Evolutionary conservation across 2,329 filamentous ascomycete species (phyloP), one percentile per base, ranked within the genome.

Genomic region (Xylariaceae sp.): DNA sequence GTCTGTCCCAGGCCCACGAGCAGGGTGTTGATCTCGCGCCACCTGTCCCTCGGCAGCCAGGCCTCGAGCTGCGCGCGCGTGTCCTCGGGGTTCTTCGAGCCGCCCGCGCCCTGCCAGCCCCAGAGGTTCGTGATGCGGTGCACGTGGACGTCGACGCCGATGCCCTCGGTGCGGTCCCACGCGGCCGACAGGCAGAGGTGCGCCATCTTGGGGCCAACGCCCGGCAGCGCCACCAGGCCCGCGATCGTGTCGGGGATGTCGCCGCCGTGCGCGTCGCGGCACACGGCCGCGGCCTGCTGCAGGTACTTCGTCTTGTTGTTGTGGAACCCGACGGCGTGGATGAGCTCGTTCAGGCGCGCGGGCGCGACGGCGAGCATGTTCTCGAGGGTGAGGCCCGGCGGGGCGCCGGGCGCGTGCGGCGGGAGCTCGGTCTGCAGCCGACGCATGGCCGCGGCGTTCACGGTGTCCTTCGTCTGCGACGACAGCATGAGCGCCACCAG

Each of bases 201-300:
- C 10, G 88, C 92, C 92, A 97, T 97, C 75, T 97, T 97, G 24
- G 92, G 92, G 0, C 92, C 92, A 1, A 97, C 92, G 4, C 92
- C 92, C 0, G 92, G 92, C 0, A 96, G 80, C 1, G 84, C 83
- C 45, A 86, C 86, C 16, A 97, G 79, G 0, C 88, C 91, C 58
- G 86, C 81, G 45, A 93, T 84, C 0, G 87, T 89, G 57, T 87
- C 79, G 1, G 92, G 92, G 50, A 97, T 94, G 66, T 97, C 92
- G 45, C 84, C 84, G 54, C 77, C 70, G 73, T 83, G 90, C 47
- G 84, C 71, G 65, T 93, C 87, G 39, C 84, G 81, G 21, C 96
- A 78, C 27, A 96, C 86, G 26, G 81, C 74, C 3, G 91, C 91
- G 1, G 88, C 79, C 51, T 85, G 79, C 70, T 94, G 91, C 68